Evolutionary conservation across 1,284 basidiomycete genomes (phyloP).

Genomic region (Inonotus obliquus): DNA sequence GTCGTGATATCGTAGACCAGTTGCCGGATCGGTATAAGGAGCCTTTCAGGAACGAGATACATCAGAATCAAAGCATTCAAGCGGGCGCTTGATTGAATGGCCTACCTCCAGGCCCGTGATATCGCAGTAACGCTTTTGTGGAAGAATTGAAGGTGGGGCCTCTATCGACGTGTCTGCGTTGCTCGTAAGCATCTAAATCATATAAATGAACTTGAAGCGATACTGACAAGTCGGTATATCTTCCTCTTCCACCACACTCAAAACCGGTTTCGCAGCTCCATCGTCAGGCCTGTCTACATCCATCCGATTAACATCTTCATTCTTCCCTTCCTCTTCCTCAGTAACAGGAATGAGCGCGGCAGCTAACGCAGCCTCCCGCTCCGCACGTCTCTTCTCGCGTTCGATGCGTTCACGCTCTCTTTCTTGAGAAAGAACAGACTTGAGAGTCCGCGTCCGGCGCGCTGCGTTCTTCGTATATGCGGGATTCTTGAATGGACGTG

Average conservation of each 20-base stretch:
- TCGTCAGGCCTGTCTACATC: slow-evolving; percentile 31
- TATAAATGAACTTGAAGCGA: background rate
- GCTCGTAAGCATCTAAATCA: background rate
- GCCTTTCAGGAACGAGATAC: slow-evolving; percentile 40
- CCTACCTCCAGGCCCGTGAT: slow-evolving; percentile 79
- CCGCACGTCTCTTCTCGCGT: slow-evolving; percentile 49
- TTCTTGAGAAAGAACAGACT: slow-evolving; percentile 69
- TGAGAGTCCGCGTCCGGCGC: slow-evolving; percentile 69
- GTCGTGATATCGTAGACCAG: slow-evolving; percentile 79
- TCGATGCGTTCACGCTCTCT: slow-evolving; percentile 65
- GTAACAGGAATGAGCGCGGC: slow-evolving; percentile 9
- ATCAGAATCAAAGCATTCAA: background rate
- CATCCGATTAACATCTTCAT: slow-evolving; percentile 23
- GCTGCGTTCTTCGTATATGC: slow-evolving; percentile 63
- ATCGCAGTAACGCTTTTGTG: slow-evolving; percentile 79
- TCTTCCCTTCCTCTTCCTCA: slow-evolving; percentile 28
- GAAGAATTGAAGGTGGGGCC: slow-evolving; percentile 78
- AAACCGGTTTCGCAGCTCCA: slow-evolving; percentile 38
- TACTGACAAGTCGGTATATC: slow-evolving; percentile 63
- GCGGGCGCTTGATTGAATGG: background rate
- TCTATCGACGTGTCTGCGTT: slow-evolving; percentile 76
- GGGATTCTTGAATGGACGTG: slow-evolving; percentile 73
- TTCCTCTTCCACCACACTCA: slow-evolving; percentile 34
- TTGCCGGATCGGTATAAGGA: slow-evolving; percentile 81
- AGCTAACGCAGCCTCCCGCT: slow-evolving; percentile 34